Evolutionary conservation across 2,329 filamentous ascomycete genomes (phyloP).

Genomic region (Trichoderma guizhouense): DNA sequence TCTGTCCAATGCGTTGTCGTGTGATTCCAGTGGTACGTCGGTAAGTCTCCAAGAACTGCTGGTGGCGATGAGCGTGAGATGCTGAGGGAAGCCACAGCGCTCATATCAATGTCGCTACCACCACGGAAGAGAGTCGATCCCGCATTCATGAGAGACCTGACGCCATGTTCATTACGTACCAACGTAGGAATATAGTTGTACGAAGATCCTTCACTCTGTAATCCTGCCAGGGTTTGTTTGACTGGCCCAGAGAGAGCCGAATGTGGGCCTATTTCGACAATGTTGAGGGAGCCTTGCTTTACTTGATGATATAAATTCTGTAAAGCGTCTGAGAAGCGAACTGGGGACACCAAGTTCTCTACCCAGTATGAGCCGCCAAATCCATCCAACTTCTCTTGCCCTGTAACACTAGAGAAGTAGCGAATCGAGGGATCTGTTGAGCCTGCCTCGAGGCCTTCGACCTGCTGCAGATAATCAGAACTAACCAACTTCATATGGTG

Average conservation of each 20-base stretch:
- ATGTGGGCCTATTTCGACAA: constrained; percentile 11
- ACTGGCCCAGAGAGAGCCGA: neutral
- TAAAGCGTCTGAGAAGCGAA: constrained; percentile 27
- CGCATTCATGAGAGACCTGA: neutral
- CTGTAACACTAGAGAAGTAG: neutral
- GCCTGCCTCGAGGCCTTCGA: neutral
- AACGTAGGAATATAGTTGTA: constrained; percentile 5
- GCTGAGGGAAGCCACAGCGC: neutral
- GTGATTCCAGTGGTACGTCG: neutral
- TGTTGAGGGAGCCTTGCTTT: neutral
- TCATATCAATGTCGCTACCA: neutral
- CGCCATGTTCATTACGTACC: neutral
- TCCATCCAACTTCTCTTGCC: neutral
- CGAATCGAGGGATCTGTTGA: neutral
- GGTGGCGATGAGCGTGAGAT: constrained; percentile 17
- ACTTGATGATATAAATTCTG: neutral
- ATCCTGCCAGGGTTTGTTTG: neutral
- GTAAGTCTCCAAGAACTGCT: neutral
- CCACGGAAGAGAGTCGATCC: neutral
- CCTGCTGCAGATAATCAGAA: neutral
- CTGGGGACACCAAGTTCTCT: constrained; percentile 20
- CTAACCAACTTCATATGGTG: constrained; percentile 6
- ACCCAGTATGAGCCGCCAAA: constrained; percentile 22
- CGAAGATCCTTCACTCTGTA: neutral
- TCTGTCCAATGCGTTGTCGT: constrained; percentile 24